Base-by-base conservation (phyloP, 1,139 yeast genomes). In the Zygosaccharomyces sapae region DNA sequence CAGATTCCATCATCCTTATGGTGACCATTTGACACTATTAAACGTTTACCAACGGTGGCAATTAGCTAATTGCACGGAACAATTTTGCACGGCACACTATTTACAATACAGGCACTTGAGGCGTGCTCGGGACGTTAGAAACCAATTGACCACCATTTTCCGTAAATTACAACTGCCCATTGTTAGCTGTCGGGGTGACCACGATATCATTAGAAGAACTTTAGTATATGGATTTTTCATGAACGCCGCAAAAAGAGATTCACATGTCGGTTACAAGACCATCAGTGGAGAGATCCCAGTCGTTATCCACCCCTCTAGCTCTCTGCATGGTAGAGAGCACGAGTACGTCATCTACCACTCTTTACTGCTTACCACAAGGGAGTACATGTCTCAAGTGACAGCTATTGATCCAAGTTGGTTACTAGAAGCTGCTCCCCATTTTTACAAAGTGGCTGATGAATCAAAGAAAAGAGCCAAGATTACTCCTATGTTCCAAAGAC, bases 311-410 rank as follows among this genome's bases (percentile, higher is more conserved):
- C 98, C 98, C 1, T 85, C 95, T 1, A 86, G 95, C 39, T 75
- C 94, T 1, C 66, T 92, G 29, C 85, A 79, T 61, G 86, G 83
- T 20, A 85, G 83, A 56, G 77, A 75, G 16, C 81, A 90, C 2
- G 89, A 84, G 52, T 86, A 85, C 61, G 94, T 89, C 45, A 72
- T 92, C 1, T 92, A 88, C 61, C 95, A 90, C 62, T 83, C 94
- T 4, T 71, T 92, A 47, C 71, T 90, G 39, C 72, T 87, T 58
- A 92, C 97, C 0, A 76, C 88, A 4, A 81, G 80, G 60, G 97
- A 90, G 70, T 92, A 89, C 65, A 88, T 92, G 96, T 94, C 88
- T 50, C 85, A 88, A 57, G 86, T 82, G 6, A 83, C 95, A 0
- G 74, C 77, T 3, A 82, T 92, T 44, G 94, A 88, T 48, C 90